Evolutionary conservation across 1,284 basidiomycete genomes (phyloP).

Genomic region (Cryptococcus sp.): DNA sequence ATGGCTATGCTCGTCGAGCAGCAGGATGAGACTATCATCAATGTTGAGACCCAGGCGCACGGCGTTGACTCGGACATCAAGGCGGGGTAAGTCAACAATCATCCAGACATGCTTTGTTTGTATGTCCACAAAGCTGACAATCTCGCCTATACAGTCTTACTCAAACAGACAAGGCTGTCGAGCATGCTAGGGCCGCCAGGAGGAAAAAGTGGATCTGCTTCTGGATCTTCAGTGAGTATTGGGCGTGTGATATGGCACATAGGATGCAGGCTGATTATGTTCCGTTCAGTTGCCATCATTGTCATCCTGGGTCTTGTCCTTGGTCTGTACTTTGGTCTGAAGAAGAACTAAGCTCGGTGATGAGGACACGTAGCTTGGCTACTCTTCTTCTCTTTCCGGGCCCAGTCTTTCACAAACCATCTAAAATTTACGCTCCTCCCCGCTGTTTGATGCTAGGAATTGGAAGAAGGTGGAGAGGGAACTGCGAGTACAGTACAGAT

Average conservation of each 20-base stretch:
- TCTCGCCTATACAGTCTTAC: slow-evolving; percentile 56
- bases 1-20: slow-evolving; percentile 76
- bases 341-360: slow-evolving; percentile 17
- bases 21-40: slow-evolving; percentile 72
- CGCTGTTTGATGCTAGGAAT: too few relatives aligned
- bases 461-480: too few relatives aligned
- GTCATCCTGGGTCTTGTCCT: slow-evolving; percentile 57
- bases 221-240: slow-evolving; percentile 55
- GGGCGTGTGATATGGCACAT: too few relatives aligned
- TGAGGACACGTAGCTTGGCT: background rate
- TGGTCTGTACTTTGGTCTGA: slow-evolving; percentile 42
- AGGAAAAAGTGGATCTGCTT: slow-evolving; percentile 82
- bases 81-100: slow-evolving; percentile 61
- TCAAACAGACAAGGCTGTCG: slow-evolving; percentile 71
- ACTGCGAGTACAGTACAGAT: too few relatives aligned
- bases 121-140: background rate
- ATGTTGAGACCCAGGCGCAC: slow-evolving; percentile 64
- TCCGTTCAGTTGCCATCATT: slow-evolving; percentile 56
- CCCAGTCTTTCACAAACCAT: background rate
- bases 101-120: background rate
- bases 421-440: too few relatives aligned
- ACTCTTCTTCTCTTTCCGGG: background rate
- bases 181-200: slow-evolving; percentile 73
- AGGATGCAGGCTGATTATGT: background rate
- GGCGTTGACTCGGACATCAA: slow-evolving; percentile 68